Evolutionary conservation across 164 flowering plant genomes (phyloP), one percentile per base, ranked within the genome.

Genomic region (Protea cynaroides): DNA sequence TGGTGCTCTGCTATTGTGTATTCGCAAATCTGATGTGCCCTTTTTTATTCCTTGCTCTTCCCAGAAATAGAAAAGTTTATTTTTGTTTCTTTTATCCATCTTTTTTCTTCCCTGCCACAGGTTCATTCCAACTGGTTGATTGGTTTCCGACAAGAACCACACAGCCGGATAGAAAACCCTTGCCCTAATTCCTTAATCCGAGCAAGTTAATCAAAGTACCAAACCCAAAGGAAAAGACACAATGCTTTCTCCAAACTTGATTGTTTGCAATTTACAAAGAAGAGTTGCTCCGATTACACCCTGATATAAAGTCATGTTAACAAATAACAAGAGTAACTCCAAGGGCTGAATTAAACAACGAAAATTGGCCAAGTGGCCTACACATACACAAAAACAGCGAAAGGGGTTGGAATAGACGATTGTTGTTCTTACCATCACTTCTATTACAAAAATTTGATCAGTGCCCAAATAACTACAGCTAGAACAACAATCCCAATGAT

Each of bases 401-500:
- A 25, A 8, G 6, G 0, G 51, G 36, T 18, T 15, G 17, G 56
- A 24, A 37, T 19, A 24, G 43, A 44, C 43, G 56, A 17, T 44
- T 57, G 11, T 46, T 65, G 19, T 46, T 24, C 44, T 22, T 25
- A 65, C 43, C 25, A 65, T 24, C 17, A 23, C 15, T 64, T 22
- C 15, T 15, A 50, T 76, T 62, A 89, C 83, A 87, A 81, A 65
- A 83, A 89, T 69, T 84, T 89, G 71, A 89, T 69, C 62, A 89
- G 75, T 29, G 83, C 60, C 74, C 76, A 92, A 58, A 86, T 76
- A 50, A 74, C 80, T n/a, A 78, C 90, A 52, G 84, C 74, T 63
- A 92, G 82, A 63, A 74, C 62, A 59, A 87, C 87, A 9, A 91
- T 86, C 51, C 86, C 96, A 37, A 83, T 47, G 9, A 89, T 88